These are phyloP conservation scores for Imleria badia DNA, from an alignment of 768 basidiomycete genomes.

Conservation along the genomic window DNA sequence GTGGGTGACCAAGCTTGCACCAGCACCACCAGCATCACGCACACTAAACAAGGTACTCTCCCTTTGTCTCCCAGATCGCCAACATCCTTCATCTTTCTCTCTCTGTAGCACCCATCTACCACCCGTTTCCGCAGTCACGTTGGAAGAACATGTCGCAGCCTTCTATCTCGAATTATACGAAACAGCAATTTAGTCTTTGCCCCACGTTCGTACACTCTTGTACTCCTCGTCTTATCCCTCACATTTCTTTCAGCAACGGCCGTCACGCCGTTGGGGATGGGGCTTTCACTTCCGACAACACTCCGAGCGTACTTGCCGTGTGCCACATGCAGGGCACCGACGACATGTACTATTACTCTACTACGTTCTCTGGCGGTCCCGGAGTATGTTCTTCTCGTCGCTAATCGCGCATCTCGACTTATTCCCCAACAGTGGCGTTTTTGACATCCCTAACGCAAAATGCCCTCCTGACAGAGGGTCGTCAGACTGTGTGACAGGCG, in stretches of 20 bases:
- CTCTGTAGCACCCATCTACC: constrained; percentile 1
- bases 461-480: constrained; percentile 97
- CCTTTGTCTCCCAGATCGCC: background rate
- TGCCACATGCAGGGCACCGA: constrained; percentile 80
- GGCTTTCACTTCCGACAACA: constrained; percentile 78
- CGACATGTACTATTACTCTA: constrained; percentile 88
- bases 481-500: constrained; percentile 94
- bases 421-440: constrained; percentile 74
- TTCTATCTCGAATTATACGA: constrained; percentile 67
- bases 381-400: constrained; percentile 53
- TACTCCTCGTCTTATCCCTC: constrained; percentile 6
- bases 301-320: constrained; percentile 80
- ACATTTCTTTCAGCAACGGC: constrained; percentile 68
- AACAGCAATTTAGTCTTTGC: constrained; percentile 90
- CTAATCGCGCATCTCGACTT: background rate
- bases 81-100: background rate
- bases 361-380: constrained; percentile 92
- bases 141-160: constrained; percentile 83
- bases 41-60: constrained; percentile 7
- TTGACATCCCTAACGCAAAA: constrained; percentile 89
- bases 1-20: constrained; percentile 3
- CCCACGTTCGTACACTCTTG: constrained; percentile 64
- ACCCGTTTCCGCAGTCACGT: constrained; percentile 52
- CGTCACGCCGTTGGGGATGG: constrained; percentile 97
- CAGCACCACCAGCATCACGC: constrained; percentile 12